Evolutionary conservation across 2,329 filamentous ascomycete species (phyloP), one percentile per base, ranked within the genome.

Genomic region (Xylariaceae sp.): DNA sequence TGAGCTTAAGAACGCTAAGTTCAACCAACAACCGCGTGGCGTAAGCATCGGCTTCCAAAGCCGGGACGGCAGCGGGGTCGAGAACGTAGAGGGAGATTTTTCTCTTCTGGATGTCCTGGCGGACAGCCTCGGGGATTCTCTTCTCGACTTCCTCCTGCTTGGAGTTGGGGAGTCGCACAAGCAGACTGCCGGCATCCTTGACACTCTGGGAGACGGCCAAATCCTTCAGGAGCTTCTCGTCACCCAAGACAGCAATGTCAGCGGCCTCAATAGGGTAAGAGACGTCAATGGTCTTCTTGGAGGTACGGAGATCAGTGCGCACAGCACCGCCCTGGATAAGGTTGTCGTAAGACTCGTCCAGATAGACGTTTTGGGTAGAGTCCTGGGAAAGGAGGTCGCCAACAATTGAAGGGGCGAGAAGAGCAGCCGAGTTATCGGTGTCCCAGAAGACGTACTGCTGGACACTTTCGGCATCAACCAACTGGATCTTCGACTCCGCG

Each of bases 381-480:
- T 83, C 92, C 80, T 88, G 86, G 80, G 87, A 93, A 80, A 80
- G 83, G 10, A 85, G 71, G 59, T 75, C 78, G 63, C 82, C 81
- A 34, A 87, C 71, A 44, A 78, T 82, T 18, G 82, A 76, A 9
- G 91, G 87, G 1, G 90, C 86, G 60, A 79, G 79, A 55, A 82
- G 80, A 55, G 88, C 82, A 1, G 79, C 75, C 34, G 92, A 92
- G 73, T 86, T 83, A 70, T 96, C 93, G 47, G 89, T 73, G 67
- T 97, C 90, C 92, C 92, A 97, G 82, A 99, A 97, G 10, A 87
- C 88, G 77, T 94, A 97, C 75, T 97, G 89, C 73, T 90, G 83
- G 17, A 87, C 85, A 65, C 84, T 78, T 57, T 86, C 74, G 51
- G 80, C 73, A n/a, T 73, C 68, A 30, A 65, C 66, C 63, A 78